Evolutionary conservation across 345 rosid genomes (phyloP), one percentile per base, ranked within the genome.

Genomic region (Pistacia atlantica): DNA sequence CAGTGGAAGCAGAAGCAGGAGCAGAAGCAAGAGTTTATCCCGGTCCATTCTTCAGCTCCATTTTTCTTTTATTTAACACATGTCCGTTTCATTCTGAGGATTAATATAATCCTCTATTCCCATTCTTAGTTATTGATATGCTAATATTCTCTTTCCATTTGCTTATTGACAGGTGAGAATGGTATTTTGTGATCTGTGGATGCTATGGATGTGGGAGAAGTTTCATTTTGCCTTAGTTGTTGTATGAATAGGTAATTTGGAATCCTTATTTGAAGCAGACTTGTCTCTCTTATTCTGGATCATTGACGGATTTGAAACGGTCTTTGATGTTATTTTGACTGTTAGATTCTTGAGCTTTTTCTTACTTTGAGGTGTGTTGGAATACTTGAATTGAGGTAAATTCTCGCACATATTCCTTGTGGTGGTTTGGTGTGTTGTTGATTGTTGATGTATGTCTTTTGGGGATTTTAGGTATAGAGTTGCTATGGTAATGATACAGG

Each of bases 11-110:
- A 81, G 87, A 63, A 83, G 86, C 84, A 78, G 86, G 66, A 90
- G 94, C 92, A 85, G 89, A 83, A 90, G 93, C 93, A 86, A 87
- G 84, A 93, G 99, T 83, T 85, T 87, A 68, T 89, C 98, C 61
- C 76, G 94, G 99, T 93, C 56, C 38, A 18, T 77, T 78, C 81
- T 31, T 73, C n/a, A 71, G 61, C 45, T 14, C 49, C n/a, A 11
- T 42, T 52, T 74, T 65, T 35, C 51, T 38, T 5, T 18, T 12
- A 11, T 9, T 42, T 14, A 57, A 58, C 0, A 11, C 3, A 35
- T 31, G 35, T 72, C 45, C 25, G 60, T 72, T 67, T 65, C 48
- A 18, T 17, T 65, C 2, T 16, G 14, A 28, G 57, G 57, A 13
- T 46, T 16, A 17, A 38, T n/a, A 20, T 20, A 25, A 11, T 42